A percentile compares a stretch with the other conserved stretches of the same genome.
phyloP scores from a whole-genome alignment of 1,284 basidiomycete species.

The Ganoderma resinaceum region DNA sequence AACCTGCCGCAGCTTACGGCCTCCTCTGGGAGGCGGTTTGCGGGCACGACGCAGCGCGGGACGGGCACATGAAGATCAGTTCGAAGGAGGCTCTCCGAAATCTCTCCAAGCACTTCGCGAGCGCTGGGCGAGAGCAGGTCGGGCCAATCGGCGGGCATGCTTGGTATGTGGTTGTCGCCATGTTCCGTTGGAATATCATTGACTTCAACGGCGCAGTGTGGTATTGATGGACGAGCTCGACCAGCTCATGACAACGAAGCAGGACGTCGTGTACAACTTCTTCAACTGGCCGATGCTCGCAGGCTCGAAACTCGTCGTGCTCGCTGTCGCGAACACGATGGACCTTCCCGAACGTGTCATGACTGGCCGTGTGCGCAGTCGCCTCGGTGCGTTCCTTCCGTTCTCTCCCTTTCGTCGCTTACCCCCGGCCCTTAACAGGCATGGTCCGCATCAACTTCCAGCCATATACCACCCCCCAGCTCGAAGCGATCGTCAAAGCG shows the following conservation, averaged over 20 bases:
- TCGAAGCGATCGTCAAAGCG: constrained; percentile 88
- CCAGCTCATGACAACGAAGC: constrained; percentile 94
- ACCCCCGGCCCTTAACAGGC: constrained; percentile 52
- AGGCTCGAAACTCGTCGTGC: constrained; percentile 88
- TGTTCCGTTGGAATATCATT: background rate
- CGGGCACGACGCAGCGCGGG: constrained; percentile 67
- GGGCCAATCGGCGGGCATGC: constrained; percentile 73
- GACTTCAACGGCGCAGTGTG: constrained; percentile 60
- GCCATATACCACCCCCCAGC: constrained; percentile 85
- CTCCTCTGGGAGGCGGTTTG: constrained; percentile 91
- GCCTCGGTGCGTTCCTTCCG: constrained; percentile 69
- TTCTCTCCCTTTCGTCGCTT: background rate
- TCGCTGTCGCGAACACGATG: constrained; percentile 99
- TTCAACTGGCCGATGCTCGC: constrained; percentile 98
- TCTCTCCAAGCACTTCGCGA: constrained; percentile 68
- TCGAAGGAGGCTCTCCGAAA: constrained; percentile 76
- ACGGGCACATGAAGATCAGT: constrained; percentile 70
- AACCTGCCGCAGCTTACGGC: constrained; percentile 87
- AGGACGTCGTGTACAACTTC: constrained; percentile 99
- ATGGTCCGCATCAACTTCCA: constrained; percentile 96
- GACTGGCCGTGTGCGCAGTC: constrained; percentile 90
- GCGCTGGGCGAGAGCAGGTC: constrained; percentile 47
- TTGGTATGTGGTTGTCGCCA: constrained; percentile 52
- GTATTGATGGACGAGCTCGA: constrained; percentile 98
- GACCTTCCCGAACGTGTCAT: constrained; percentile 95